Conservation (phyloP, 2,329 filamentous ascomycete species). For the Colletotrichum higginsianum region DNA sequence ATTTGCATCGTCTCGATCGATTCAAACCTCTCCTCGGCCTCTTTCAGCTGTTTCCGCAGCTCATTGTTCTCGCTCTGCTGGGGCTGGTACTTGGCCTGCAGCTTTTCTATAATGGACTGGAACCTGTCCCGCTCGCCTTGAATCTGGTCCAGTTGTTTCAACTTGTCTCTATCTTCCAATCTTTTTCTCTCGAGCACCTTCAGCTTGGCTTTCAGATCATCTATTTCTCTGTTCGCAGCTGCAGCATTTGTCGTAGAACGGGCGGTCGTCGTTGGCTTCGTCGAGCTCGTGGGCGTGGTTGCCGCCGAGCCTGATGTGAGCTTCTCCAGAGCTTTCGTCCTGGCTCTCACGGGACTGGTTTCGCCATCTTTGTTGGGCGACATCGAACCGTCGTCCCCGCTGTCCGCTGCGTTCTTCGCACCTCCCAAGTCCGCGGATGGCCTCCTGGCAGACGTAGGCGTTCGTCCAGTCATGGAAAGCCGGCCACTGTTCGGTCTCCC, state of each 20-base stretch:
- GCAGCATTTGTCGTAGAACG: conserved; percentile 59
- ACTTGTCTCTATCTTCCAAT: conserved; percentile 85
- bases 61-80: conserved; percentile 85
- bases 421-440: conserved; percentile 64
- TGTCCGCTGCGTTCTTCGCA: conserved; percentile 55
- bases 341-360: conserved; percentile 66
- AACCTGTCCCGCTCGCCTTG: conserved; percentile 84
- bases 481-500: conserved; percentile 59
- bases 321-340: conserved; percentile 67
- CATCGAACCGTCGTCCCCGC: conserved; percentile 52
- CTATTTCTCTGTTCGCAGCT: conserved; percentile 77
- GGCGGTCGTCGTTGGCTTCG: conserved; percentile 49
- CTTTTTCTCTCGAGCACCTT: conserved; percentile 90
- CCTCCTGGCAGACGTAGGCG: conserved; percentile 57
- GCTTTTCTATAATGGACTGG: conserved; percentile 88
- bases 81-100: conserved; percentile 90
- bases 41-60: conserved; percentile 82
- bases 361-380: conserved; percentile 68
- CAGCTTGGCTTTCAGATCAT: conserved; percentile 90
- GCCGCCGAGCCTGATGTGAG: conserved; percentile 59
- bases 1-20: conserved; percentile 81
- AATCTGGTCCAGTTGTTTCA: conserved; percentile 83
- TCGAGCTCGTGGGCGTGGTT: conserved; percentile 45
- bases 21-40: conserved; percentile 79
- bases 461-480: conserved; percentile 56